Evolutionary conservation across 2,329 filamentous ascomycete genomes (phyloP), one percentile per base, ranked within the genome.

Genomic region (Cladosporium sp.): DNA sequence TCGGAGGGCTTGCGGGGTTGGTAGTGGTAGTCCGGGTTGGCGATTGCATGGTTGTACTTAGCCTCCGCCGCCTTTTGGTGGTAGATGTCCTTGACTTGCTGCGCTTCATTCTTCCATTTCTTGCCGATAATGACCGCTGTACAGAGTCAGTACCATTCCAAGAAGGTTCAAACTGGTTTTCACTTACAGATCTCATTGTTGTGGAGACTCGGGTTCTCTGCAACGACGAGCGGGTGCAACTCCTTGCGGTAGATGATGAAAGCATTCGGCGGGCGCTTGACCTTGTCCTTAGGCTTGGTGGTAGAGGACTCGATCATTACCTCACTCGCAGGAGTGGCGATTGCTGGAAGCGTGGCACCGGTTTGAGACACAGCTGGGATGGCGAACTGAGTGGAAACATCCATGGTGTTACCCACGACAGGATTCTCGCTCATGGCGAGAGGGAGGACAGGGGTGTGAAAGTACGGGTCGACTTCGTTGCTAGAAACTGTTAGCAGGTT

Each of bases 161-260:
- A 29, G 7, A 27, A 18, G 20, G 19, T 38, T n/a, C 22, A 20
- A 20, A 37, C 13, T 38, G 32, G 13, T 45, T 9, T 17, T 13
- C 8, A 58, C 70, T 66, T 61, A 73, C 70, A 74, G 38, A 75
- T 74, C 19, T 70, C 62, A 51, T 74, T 75, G 60, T 75, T 75
- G 47, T 71, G 66, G 24, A 73, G 55, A 11, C 61, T 62, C n/a
- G 71, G 70, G 50, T 71, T 64, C 30, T 58, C 51, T n/a, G 62
- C 67, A 48, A 70, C 71, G 40, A 71, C 54, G 12, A 55, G 54
- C 1, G 66, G 61, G 47, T 63, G 60, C 47, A 71, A 64, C 39
- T 71, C 61, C 56, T 71, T 64, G 20, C 72, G 68, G 56, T 73
- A 76, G 19, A 75, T 61, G 50, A 74, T 74, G 60, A 73, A 75